Evolutionary conservation across 2,329 filamentous ascomycete species (phyloP).

Genomic region (Aspergillus quadricinctus): DNA sequence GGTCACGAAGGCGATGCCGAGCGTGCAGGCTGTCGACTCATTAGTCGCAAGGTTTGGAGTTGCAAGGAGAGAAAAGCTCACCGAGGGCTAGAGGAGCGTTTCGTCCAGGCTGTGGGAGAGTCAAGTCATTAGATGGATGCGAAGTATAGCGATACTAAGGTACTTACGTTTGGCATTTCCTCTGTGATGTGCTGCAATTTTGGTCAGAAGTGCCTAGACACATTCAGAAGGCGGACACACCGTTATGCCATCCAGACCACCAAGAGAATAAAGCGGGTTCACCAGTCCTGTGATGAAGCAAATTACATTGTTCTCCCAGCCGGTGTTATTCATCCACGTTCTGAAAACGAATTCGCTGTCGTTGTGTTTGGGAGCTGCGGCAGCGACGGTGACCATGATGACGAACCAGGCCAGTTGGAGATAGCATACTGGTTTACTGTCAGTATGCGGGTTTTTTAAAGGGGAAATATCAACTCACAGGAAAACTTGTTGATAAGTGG

Average conservation of each 20-base stretch:
- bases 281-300: constrained; percentile 50
- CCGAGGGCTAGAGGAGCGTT: constrained; percentile 31
- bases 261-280: constrained; percentile 46
- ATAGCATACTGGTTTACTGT: constrained; percentile 33
- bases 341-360: constrained; percentile 48
- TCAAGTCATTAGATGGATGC: no score
- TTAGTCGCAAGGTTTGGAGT: no score
- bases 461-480: constrained; percentile 15
- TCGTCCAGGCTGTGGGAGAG: constrained; percentile 19
- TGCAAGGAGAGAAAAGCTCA: background rate
- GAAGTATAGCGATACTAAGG: background rate
- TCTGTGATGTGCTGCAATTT: constrained; percentile 44
- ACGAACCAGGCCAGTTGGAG: constrained; percentile 47
- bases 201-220: background rate
- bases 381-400: constrained; percentile 47
- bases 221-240: constrained; percentile 8
- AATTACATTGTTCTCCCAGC: constrained; percentile 48
- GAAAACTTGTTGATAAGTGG: constrained; percentile 44
- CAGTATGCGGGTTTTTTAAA: background rate
- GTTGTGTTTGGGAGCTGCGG: constrained; percentile 45
- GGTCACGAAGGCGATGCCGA: constrained; percentile 49
- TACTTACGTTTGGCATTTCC: constrained; percentile 48
- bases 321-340: constrained; percentile 52
- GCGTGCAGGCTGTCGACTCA: constrained; percentile 37
- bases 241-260: constrained; percentile 46